Evolutionary conservation across 2,329 filamentous ascomycete species (phyloP), one percentile per base, ranked within the genome.

Genomic region (Colletotrichum lindemuthianum): DNA sequence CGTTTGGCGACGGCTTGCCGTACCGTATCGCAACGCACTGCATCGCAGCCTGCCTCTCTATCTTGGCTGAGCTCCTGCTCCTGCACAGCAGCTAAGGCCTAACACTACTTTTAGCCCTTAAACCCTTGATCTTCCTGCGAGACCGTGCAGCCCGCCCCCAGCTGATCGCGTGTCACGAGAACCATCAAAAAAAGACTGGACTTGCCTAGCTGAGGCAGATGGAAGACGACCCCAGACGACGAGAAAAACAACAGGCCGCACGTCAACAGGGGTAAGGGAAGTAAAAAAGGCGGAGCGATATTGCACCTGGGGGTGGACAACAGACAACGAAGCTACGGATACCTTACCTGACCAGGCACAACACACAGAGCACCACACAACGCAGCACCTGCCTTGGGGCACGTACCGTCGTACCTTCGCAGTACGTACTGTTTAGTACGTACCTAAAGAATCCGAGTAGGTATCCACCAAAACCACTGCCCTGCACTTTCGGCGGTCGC

Each of bases 101-200:
- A 24, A 24, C 24, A 24, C 24, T 24, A 24, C 24, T 24, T 24
- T 24, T 24, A 24, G 24, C 32, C 51, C 44, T 39, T 48, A 49
- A 32, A 32, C 54, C 59, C 53, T 51, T 51, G 59, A 63, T 63
- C 59, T 60, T 16, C 58, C 32, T 16, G 33, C 12, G 7, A 12
- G 24, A 24, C 24, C 24, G n/a, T 55, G 44, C 59, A 32, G 34
- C 37, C 55, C 55, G 37, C 34, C 52, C 56, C 59, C 39, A 39
- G 51, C 40, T 57, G 58, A 63, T 65, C 63, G 63, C 51, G 44
- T 65, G 61, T 65, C 58, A 63, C 57, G 45, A 56, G 59, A 61
- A 44, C 45, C 34, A 56, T 41, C 45, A 41, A 43, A 43, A 43
- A 24, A 24, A 24, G 24, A 24, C 24, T 24, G 24, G 15, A 43